Percentiles rank a stretch among this genome's conserved stretches.
phyloP scores from a whole-genome alignment of 2,329 filamentous ascomycete genomes.

The Alternaria triticimaculans region DNA sequence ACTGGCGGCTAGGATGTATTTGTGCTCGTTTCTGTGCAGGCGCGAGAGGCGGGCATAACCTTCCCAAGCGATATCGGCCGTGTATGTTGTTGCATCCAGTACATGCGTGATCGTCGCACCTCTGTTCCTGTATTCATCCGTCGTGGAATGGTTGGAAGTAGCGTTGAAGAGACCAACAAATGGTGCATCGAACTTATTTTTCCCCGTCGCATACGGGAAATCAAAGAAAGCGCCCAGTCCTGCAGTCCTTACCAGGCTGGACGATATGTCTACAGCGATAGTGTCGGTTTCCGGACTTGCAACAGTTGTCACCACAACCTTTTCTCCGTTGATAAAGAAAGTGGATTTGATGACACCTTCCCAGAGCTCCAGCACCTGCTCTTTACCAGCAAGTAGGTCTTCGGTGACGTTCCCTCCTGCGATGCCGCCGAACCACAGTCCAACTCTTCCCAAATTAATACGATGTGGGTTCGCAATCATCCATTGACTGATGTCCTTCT shows the following conservation, averaged over 20 bases:
- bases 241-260: constrained; percentile 48
- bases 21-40: constrained; percentile 50
- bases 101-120: constrained; percentile 54
- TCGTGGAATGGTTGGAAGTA: constrained; percentile 54
- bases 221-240: constrained; percentile 59
- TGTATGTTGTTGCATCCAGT: constrained; percentile 54
- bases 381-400: constrained; percentile 48
- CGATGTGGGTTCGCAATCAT: constrained; percentile 62
- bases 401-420: constrained; percentile 50
- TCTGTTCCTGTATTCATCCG: constrained; percentile 32
- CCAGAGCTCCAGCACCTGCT: constrained; percentile 59
- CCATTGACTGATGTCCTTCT: constrained; percentile 59
- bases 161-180: constrained; percentile 62
- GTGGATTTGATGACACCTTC: constrained; percentile 54
- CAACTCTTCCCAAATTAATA: constrained; percentile 58
- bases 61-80: constrained; percentile 51
- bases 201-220: constrained; percentile 57
- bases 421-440: constrained; percentile 56
- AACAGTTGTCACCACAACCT: constrained; percentile 54
- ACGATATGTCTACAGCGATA: constrained; percentile 54
- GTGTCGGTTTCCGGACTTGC: constrained; percentile 57
- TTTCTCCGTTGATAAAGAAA: constrained; percentile 52
- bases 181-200: constrained; percentile 62
- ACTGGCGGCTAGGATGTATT: constrained; percentile 50
- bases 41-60: constrained; percentile 39